Evolutionary conservation across 2,329 filamentous ascomycete genomes (phyloP).

Genomic region (Blastomyces emzantsi): DNA sequence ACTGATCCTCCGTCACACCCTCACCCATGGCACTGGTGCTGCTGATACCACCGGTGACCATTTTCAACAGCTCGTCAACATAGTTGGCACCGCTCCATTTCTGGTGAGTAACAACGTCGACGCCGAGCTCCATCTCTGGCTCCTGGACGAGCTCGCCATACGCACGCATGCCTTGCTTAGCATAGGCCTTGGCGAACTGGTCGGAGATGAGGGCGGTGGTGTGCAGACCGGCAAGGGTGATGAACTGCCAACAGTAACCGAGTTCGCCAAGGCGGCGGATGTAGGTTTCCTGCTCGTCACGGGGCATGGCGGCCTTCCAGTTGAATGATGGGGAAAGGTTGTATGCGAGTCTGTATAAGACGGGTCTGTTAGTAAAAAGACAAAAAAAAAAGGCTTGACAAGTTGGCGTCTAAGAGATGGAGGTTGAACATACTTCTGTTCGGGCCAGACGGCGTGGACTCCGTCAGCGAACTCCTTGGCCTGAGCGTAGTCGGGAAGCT

Average conservation of each 20-base stretch:
- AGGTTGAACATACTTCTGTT: slow-evolving; percentile 68
- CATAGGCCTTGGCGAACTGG: slow-evolving; percentile 76
- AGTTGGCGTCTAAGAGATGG: neutral
- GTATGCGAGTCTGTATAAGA: slow-evolving; percentile 65
- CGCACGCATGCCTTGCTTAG: slow-evolving; percentile 79
- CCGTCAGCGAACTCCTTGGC: slow-evolving; percentile 88
- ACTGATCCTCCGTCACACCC: slow-evolving; percentile 97
- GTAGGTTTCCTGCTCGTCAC: slow-evolving; percentile 91
- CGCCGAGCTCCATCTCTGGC: slow-evolving; percentile 81
- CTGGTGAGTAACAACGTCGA: slow-evolving; percentile 97
- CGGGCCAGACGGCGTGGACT: slow-evolving; percentile 87
- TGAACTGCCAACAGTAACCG: slow-evolving; percentile 99
- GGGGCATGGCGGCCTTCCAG: slow-evolving; percentile 96
- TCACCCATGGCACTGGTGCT: slow-evolving; percentile 94
- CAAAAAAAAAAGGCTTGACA: neutral
- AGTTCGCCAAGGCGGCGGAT: slow-evolving; percentile 77
- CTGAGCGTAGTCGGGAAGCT: slow-evolving; percentile 83
- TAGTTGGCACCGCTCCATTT: slow-evolving; percentile 97
- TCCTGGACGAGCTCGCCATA: slow-evolving; percentile 97
- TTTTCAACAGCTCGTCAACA: slow-evolving; percentile 89
- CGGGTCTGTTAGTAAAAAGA: slow-evolving; percentile 16
- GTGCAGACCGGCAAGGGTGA: slow-evolving; percentile 91
- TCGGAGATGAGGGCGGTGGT: slow-evolving; percentile 88
- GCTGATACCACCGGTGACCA: slow-evolving; percentile 89
- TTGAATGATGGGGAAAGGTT: slow-evolving; percentile 99